phyloP scores from a whole-genome alignment of 495 filamentous ascomycete genomes.

The Geopyxis carbonaria region DNA sequence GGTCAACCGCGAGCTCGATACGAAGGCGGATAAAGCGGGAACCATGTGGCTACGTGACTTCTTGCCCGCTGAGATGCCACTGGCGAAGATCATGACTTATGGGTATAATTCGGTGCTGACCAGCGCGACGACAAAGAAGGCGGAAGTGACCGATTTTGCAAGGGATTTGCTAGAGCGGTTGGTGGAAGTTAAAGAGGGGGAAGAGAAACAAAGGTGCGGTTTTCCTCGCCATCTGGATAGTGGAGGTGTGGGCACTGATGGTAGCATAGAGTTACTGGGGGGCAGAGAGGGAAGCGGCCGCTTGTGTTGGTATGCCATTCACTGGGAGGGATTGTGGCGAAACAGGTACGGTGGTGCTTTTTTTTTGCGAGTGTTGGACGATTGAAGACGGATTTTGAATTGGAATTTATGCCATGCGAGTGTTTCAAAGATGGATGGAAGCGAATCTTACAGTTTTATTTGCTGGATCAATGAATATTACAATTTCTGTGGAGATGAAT shows the following conservation, averaged over 20 bases:
- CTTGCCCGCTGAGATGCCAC: slow-evolving; percentile 19
- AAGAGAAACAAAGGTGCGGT: slow-evolving; percentile 10
- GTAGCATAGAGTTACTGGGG: too few species aligned
- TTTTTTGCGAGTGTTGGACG: too few species aligned
- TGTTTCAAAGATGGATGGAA: too few species aligned
- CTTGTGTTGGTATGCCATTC: slow-evolving; percentile 17
- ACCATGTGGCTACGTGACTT: slow-evolving; percentile 23
- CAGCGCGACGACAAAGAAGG: background rate
- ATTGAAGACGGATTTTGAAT: too few species aligned
- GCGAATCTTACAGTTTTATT: too few species aligned
- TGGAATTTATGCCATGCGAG: too few species aligned
- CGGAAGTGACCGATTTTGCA: slow-evolving; percentile 8
- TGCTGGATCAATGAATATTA: too few species aligned
- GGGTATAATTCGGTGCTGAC: slow-evolving; percentile 14
- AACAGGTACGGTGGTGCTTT: slow-evolving; percentile 9
- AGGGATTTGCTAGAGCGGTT: slow-evolving; percentile 3
- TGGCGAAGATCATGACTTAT: slow-evolving; percentile 24
- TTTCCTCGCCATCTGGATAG: background rate
- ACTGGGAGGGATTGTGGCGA: slow-evolving; percentile 16
- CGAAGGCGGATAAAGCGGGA: slow-evolving; percentile 3
- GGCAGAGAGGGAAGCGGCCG: slow-evolving; percentile 12
- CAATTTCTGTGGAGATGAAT: background rate
- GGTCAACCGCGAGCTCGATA: slow-evolving; percentile 14
- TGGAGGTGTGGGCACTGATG: slow-evolving; percentile 3
- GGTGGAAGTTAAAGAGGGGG: slow-evolving; percentile 5